These are phyloP conservation scores for Pseudozyma pruni DNA, from an alignment of 1,284 basidiomycete genomes.

Conservation along the genomic window DNA sequence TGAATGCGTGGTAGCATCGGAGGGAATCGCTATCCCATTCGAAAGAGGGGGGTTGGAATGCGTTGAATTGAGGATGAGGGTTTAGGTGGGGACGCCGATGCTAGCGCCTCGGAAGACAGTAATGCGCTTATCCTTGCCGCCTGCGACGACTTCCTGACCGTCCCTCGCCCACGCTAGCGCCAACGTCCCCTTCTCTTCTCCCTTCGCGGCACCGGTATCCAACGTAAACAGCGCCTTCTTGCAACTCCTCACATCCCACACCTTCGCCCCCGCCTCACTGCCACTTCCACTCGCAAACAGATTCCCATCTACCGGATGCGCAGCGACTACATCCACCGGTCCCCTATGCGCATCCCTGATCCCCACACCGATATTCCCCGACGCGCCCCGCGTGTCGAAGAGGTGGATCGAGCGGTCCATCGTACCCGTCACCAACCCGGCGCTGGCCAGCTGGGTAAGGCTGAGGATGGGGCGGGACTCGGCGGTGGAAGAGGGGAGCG, in stretches of 20 bases:
- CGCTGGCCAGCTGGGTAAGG: constrained; percentile 42
- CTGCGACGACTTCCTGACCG: constrained; percentile 60
- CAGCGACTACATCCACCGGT: constrained; percentile 42
- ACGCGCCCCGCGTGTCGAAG: constrained; percentile 58
- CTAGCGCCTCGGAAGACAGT: constrained; percentile 45
- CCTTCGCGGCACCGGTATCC: constrained; percentile 3
- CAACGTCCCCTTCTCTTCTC: constrained; percentile 42
- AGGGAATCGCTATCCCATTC: background rate
- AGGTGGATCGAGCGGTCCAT: constrained; percentile 60
- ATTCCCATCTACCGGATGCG: constrained; percentile 50
- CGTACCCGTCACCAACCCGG: constrained; percentile 47
- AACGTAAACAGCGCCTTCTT: constrained; percentile 64
- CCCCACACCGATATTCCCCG: constrained; percentile 9
- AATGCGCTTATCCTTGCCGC: constrained; percentile 60
- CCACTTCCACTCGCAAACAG: constrained; percentile 52
- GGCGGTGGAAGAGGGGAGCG: constrained; percentile 10
- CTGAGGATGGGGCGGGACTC: constrained; percentile 40
- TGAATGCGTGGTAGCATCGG: constrained; percentile 79
- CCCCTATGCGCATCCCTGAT: constrained; percentile 53
- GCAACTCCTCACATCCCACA: constrained; percentile 60
- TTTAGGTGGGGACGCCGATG: constrained; percentile 40
- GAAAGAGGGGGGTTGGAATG: no score
- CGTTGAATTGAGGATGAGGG: no score
- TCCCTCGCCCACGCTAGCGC: constrained; percentile 57
- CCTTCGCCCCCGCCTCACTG: constrained; percentile 52